These are phyloP conservation scores for Arachis stenosperma DNA, from an alignment of 306 rosid genomes.

Conservation along the genomic window DNA sequence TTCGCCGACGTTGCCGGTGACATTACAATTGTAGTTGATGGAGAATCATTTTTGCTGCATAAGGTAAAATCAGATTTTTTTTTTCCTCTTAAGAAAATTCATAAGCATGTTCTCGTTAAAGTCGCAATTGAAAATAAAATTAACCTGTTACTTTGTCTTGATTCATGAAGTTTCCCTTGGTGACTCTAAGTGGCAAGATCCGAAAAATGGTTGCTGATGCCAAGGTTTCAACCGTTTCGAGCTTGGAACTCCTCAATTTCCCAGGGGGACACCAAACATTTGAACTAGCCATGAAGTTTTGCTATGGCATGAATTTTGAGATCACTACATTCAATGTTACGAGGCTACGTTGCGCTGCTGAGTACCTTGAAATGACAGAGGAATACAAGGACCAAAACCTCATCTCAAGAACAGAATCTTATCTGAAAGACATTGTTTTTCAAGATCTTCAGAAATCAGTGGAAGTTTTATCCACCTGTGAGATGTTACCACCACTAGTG, in stretches of 20 bases:
- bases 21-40: conserved; percentile 74
- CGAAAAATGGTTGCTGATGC: conserved; percentile 79
- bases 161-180: conserved; percentile 76
- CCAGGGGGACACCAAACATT: conserved; percentile 87
- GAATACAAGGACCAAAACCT: conserved; percentile 78
- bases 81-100: conserved; percentile 6
- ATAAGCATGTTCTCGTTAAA: conserved; percentile 11
- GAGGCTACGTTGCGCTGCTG: conserved; percentile 71
- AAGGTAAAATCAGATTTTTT: conserved; percentile 54
- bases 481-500: conserved; percentile 55
- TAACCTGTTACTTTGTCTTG: conserved; percentile 28
- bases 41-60: conserved; percentile 82
- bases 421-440: conserved; percentile 67
- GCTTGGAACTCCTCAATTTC: conserved; percentile 67
- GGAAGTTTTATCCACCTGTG: conserved; percentile 71
- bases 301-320: conserved; percentile 88
- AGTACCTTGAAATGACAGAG: conserved; percentile 83
- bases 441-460: conserved; percentile 71
- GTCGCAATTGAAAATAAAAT: conserved; percentile 16
- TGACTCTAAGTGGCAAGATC: conserved; percentile 83
- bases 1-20: conserved; percentile 95
- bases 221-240: conserved; percentile 55
- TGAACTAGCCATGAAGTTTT: conserved; percentile 86
- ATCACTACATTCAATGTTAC: conserved; percentile 74
- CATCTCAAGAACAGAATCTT: conserved; percentile 56